Conservation (phyloP, 805 yeast species). For the Starmerella sirachaensis region DNA sequence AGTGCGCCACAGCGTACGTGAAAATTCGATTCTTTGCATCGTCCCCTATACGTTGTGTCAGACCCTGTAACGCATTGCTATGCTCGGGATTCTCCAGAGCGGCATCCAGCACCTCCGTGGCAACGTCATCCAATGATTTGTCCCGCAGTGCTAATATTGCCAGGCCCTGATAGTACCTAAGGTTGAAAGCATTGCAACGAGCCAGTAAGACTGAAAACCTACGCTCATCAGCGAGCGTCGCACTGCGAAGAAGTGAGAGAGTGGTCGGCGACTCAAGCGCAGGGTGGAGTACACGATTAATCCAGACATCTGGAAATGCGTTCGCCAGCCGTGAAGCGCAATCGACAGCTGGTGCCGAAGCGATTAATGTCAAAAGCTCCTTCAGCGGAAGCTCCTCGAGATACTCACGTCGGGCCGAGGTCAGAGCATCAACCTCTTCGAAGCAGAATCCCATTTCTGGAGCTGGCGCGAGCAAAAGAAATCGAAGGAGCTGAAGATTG, state of each 20-base stretch:
- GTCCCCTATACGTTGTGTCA: slow-evolving; percentile 9
- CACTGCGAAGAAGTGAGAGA: slow-evolving; percentile 3
- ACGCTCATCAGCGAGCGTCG: slow-evolving; percentile 5
- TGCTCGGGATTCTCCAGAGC: slow-evolving; percentile 11
- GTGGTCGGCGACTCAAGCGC: slow-evolving; percentile 2
- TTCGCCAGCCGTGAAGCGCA: slow-evolving; percentile 13
- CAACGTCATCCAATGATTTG: slow-evolving; percentile 2
- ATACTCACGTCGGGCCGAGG: slow-evolving; percentile 5
- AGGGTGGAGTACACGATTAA: slow-evolving; percentile 10
- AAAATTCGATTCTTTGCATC: slow-evolving; percentile 11
- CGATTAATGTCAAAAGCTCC: slow-evolving; percentile 7
- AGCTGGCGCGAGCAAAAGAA: slow-evolving; percentile 13
- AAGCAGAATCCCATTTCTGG: slow-evolving; percentile 15
- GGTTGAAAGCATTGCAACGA: slow-evolving; percentile 18
- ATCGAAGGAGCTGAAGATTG: slow-evolving; percentile 2
- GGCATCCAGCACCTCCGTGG: slow-evolving; percentile 9
- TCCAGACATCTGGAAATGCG: slow-evolving; percentile 10
- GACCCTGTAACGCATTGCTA: slow-evolving; percentile 12
- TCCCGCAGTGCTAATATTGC: slow-evolving; percentile 7
- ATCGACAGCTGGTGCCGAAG: slow-evolving; percentile 3
- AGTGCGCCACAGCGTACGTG: slow-evolving; percentile 5
- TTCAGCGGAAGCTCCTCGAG: slow-evolving; percentile 1
- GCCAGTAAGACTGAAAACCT: slow-evolving; percentile 11
- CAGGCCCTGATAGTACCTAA: slow-evolving; percentile 16
- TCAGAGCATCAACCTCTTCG: slow-evolving; percentile 16